phyloP scores from a whole-genome alignment of 2,329 filamentous ascomycete genomes.

The Colletotrichum lentis region DNA sequence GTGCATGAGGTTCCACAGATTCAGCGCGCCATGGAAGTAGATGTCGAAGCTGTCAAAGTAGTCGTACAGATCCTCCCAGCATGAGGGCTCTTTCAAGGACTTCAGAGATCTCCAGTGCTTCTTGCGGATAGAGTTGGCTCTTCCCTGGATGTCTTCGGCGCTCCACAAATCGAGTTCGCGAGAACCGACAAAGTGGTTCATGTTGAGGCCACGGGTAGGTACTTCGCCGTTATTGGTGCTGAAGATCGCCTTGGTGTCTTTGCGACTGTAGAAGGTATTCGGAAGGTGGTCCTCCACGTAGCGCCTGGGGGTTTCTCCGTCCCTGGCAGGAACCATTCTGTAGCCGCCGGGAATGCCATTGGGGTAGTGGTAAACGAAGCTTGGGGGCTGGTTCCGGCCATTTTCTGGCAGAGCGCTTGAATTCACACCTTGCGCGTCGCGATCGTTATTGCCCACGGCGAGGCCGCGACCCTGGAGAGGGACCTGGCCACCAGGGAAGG shows the following conservation, averaged over 20 bases:
- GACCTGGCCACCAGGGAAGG: neutral
- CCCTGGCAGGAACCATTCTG: conserved; percentile 44
- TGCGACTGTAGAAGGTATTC: conserved; percentile 49
- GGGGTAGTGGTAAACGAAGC: conserved; percentile 45
- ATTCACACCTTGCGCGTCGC: neutral
- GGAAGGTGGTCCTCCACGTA: conserved; percentile 51
- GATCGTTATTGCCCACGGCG: neutral
- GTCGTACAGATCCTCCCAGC: conserved; percentile 54
- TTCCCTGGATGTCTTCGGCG: conserved; percentile 50
- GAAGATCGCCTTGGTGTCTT: conserved; percentile 48
- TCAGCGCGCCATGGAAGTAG: conserved; percentile 56
- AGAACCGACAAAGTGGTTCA: conserved; percentile 41
- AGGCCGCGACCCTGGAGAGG: conserved; percentile 7
- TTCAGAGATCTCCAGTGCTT: conserved; percentile 49
- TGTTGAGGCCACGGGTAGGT: conserved; percentile 43
- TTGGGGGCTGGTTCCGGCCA: conserved; percentile 36
- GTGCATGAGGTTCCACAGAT: conserved; percentile 58
- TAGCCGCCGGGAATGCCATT: conserved; percentile 49
- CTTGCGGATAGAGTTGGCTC: conserved; percentile 51
- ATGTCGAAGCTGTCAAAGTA: conserved; percentile 60
- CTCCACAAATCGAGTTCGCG: conserved; percentile 51
- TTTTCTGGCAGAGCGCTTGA: neutral
- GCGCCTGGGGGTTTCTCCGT: conserved; percentile 41
- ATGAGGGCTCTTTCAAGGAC: conserved; percentile 44
- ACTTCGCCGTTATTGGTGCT: conserved; percentile 49